Evolutionary conservation across 202 grass and related monocot species (phyloP).

Genomic region (Alloteropsis angusta): DNA sequence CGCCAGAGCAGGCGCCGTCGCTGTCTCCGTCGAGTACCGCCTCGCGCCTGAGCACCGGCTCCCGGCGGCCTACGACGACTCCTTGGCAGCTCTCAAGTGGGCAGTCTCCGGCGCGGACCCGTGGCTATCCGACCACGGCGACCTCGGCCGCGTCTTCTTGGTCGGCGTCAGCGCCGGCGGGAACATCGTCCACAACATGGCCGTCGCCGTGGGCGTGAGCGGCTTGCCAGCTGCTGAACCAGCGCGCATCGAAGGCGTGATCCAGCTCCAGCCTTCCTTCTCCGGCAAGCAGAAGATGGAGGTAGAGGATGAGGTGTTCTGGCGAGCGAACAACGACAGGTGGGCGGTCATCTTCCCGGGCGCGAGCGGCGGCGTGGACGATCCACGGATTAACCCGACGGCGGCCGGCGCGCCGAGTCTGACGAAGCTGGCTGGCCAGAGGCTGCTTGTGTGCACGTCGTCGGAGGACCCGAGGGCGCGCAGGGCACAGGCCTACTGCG

Average conservation of each 20-base stretch:
- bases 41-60: conserved; percentile 59
- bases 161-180: background rate
- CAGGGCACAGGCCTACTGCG: conserved; percentile 35
- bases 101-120: conserved; percentile 23
- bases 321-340: background rate
- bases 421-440: conserved; percentile 29
- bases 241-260: conserved; percentile 3
- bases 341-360: conserved; percentile 39
- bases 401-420: conserved; percentile 45
- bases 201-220: background rate
- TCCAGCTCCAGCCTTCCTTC: conserved; percentile 59
- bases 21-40: conserved; percentile 47
- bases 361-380: conserved; percentile 18
- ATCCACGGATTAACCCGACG: conserved; percentile 59
- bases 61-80: conserved; percentile 62
- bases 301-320: background rate
- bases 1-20: conserved; percentile 11
- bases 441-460: conserved; percentile 53
- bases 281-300: conserved; percentile 13
- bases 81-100: conserved; percentile 42
- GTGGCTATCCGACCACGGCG: background rate
- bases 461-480: conserved; percentile 26
- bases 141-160: conserved; percentile 32
- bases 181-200: conserved; percentile 11
- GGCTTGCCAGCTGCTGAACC: background rate